Evolutionary conservation across 2,329 filamentous ascomycete species (phyloP), one percentile per base, ranked within the genome.

Genomic region (Aspergillus fumigatus): DNA sequence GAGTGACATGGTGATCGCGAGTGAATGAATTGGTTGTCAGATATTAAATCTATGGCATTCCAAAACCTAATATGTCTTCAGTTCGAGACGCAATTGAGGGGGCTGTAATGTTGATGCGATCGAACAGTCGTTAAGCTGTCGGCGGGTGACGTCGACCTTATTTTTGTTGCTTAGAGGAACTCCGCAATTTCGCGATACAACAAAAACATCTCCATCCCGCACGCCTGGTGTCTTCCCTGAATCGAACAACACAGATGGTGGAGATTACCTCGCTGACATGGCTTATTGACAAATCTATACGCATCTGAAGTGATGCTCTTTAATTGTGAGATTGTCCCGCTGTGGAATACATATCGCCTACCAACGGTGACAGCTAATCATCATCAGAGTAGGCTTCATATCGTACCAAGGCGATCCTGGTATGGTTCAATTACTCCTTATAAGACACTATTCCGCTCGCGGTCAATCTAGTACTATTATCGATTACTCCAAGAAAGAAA

Each of bases 101-200:
- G 2, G 6, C 11, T 23, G 21, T 23, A 7, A 23, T 25, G 43
- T 14, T 9, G 21, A 25, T 21, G 23, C 10, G 27, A 32, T 43
- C 29, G n/a, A 21, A 14, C 17, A 21, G 38, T 27, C 26, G 23
- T 41, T 10, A 40, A 27, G 29, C 35, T 32, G 43, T 47, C 23
- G 4, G 23, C 43, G 17, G 21, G 43, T 67, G 64, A 66, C 65
- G 65, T 67, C 65, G 65, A 63, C 64, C 65, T 61, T 62, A 47
- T 47, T 47, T 47, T 47, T 23, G 25, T 26, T 23, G 23, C 26
- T 14, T 23, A 21, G 43, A 10, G 3, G 43, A 47, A 25, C 43
- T 47, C 43, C 43, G 21, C 43, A 47, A 47, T 47, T 17, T 25
- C 21, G 23, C 21, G 41, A 23, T 45, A 19, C 19, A 19, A 23